Percentiles rank a stretch among this genome's conserved stretches.
Conservation (phyloP, 225 moss, liverwort and hornwort genomes). For the Polytrichum formosum region DNA sequence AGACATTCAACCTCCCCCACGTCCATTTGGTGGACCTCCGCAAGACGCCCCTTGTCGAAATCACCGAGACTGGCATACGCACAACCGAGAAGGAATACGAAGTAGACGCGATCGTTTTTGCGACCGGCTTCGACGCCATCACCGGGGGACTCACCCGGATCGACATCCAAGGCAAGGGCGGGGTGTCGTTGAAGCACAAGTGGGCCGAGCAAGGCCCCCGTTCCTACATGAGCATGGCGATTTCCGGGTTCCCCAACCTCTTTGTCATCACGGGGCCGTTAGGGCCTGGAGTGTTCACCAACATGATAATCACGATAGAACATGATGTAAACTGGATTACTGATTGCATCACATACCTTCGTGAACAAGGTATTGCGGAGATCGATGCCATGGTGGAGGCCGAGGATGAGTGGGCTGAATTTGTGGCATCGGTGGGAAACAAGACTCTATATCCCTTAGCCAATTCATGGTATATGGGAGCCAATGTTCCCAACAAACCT, state of each 20-base stretch:
- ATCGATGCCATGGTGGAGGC: constrained; percentile 7
- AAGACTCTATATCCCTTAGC: not conserved
- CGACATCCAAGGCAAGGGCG: constrained; percentile 16
- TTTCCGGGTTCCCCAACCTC: constrained; percentile 30
- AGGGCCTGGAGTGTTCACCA: constrained; percentile 19
- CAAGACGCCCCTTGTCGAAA: constrained; percentile 4
- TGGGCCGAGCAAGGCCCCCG: not conserved
- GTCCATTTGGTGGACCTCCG: constrained; percentile 17
- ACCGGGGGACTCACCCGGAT: constrained; percentile 25
- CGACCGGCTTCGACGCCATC: constrained; percentile 33
- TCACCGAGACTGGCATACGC: constrained; percentile 6
- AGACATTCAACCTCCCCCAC: constrained; percentile 9
- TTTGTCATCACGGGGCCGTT: constrained; percentile 19
- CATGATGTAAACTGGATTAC: constrained; percentile 35
- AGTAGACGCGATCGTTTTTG: constrained; percentile 28
- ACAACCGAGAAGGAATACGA: constrained; percentile 19
- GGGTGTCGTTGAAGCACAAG: not conserved
- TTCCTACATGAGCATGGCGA: constrained; percentile 16
- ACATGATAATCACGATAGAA: constrained; percentile 10
- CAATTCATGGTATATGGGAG: not conserved
- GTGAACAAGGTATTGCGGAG: constrained; percentile 1
- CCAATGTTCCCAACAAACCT: constrained; percentile 10
- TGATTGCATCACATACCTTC: not conserved
- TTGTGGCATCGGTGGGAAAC: not conserved
- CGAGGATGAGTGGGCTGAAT: constrained; percentile 24